A percentile compares a stretch with the other conserved stretches of the same genome.
phyloP scores from a whole-genome alignment of 2,329 filamentous ascomycete genomes.

The Penicillium sp. region DNA sequence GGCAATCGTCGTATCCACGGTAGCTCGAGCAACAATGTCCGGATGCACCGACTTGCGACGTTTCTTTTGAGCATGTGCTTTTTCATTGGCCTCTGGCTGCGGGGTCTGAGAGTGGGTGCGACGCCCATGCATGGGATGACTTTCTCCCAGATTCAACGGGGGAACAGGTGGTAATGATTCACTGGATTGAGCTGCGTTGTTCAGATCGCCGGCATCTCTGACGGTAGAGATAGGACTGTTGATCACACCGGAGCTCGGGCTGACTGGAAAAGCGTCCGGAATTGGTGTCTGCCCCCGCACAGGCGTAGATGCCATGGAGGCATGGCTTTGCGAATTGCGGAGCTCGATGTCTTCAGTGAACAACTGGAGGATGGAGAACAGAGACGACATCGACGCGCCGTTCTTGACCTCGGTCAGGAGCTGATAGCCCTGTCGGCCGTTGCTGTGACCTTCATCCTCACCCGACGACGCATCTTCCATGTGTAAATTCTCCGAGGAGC shows the following conservation, averaged over 20 bases:
- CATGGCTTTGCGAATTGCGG: conserved; percentile 62
- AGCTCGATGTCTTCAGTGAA: conserved; percentile 95
- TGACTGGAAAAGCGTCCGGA: conserved; percentile 43
- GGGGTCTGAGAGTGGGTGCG: conserved; percentile 34
- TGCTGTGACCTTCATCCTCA: conserved; percentile 66
- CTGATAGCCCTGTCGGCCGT: conserved; percentile 82
- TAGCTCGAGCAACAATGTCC: conserved; percentile 94
- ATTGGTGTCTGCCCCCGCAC: conserved; percentile 30
- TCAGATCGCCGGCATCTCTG: conserved; percentile 20
- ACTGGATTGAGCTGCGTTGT: conserved; percentile 25
- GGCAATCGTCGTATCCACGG: conserved; percentile 94
- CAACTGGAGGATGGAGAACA: conserved; percentile 94
- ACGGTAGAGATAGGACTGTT: conserved; percentile 30
- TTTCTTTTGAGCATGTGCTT: conserved; percentile 32
- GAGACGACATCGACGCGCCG: conserved; percentile 94
- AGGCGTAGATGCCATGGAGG: conserved; percentile 39
- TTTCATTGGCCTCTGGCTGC: conserved; percentile 19
- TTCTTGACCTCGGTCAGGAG: conserved; percentile 96
- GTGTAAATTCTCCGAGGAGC: conserved; percentile 41
- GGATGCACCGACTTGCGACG: conserved; percentile 77
- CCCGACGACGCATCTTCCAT: conserved; percentile 56
- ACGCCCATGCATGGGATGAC: conserved; percentile 22
- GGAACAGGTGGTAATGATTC: conserved; percentile 64
- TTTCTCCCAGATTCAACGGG: conserved; percentile 69
- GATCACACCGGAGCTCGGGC: conserved; percentile 32